Evolutionary conservation across 2,329 filamentous ascomycete species (phyloP).

Genomic region (Ophiocordyceps camponoti-leonardi): DNA sequence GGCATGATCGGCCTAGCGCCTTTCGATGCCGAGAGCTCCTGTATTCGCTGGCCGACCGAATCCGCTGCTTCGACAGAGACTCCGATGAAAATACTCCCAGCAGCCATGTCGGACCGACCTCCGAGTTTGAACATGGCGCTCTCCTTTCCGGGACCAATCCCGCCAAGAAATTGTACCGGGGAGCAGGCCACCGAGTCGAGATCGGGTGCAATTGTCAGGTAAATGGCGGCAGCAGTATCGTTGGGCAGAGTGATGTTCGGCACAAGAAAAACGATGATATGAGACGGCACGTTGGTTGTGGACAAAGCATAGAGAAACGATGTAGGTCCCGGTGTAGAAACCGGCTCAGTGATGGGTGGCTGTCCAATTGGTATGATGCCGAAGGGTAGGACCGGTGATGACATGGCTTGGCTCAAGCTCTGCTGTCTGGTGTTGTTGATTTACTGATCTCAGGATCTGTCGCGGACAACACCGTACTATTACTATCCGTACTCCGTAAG

Average conservation of each 20-base stretch:
- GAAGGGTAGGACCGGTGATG: slow-evolving; percentile 18
- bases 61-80: slow-evolving; percentile 64
- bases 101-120: slow-evolving; percentile 7
- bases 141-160: slow-evolving; percentile 76
- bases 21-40: slow-evolving; percentile 29
- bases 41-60: slow-evolving; percentile 53
- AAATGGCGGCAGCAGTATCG: slow-evolving; percentile 73
- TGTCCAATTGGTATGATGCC: slow-evolving; percentile 44
- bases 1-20: slow-evolving; percentile 1
- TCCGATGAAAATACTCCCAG: slow-evolving; percentile 52
- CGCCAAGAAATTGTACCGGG: slow-evolving; percentile 74
- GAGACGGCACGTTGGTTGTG: slow-evolving; percentile 43
- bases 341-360: slow-evolving; percentile 35
- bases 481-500: no score
- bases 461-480: no score
- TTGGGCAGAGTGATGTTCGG: slow-evolving; percentile 59
- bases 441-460: no score
- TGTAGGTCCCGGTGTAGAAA: slow-evolving; percentile 32
- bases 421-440: no score
- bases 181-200: slow-evolving; percentile 21
- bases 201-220: slow-evolving; percentile 44
- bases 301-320: slow-evolving; percentile 39
- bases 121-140: slow-evolving; percentile 77
- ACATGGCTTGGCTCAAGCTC: no score
- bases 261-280: slow-evolving; percentile 79